Evolutionary conservation across 352 stramenopile species (phyloP).

Genomic region (Phytophthora lateralis): DNA sequence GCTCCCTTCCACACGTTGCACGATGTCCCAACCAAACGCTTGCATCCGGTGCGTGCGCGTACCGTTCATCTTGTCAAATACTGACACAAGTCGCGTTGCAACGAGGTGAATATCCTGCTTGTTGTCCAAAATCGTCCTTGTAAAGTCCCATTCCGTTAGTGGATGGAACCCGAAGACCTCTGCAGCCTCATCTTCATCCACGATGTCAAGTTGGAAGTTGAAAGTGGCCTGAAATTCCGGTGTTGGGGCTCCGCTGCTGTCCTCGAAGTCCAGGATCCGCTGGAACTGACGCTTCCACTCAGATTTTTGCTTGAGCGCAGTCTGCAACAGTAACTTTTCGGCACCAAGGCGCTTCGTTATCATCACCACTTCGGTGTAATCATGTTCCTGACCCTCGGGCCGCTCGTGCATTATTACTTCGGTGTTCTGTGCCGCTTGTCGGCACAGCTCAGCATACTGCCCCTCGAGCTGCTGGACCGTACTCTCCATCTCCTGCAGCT

Average conservation of each 20-base stretch:
- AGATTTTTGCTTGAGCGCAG: conserved; percentile 31
- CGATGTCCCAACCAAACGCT: conserved; percentile 40
- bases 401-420: neutral
- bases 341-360: conserved; percentile 37
- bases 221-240: neutral
- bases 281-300: conserved; percentile 34
- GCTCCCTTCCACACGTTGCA: conserved; percentile 25
- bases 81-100: conserved; percentile 15
- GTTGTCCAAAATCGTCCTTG: conserved; percentile 39
- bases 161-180: conserved; percentile 35
- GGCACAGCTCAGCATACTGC: conserved; percentile 38
- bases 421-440: neutral
- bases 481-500: conserved; percentile 33
- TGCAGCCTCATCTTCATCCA: conserved; percentile 29
- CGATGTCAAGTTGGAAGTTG: neutral
- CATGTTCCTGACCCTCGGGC: neutral
- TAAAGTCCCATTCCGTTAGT: conserved; percentile 29
- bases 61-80: neutral
- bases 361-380: conserved; percentile 13
- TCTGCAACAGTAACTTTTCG: conserved; percentile 42
- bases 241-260: conserved; percentile 1
- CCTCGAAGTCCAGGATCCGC: conserved; percentile 37
- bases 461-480: conserved; percentile 35
- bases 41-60: conserved; percentile 18
- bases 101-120: conserved; percentile 22